phyloP scores from a whole-genome alignment of 176 grass and related monocot species.

The Chloris gayana region DNA sequence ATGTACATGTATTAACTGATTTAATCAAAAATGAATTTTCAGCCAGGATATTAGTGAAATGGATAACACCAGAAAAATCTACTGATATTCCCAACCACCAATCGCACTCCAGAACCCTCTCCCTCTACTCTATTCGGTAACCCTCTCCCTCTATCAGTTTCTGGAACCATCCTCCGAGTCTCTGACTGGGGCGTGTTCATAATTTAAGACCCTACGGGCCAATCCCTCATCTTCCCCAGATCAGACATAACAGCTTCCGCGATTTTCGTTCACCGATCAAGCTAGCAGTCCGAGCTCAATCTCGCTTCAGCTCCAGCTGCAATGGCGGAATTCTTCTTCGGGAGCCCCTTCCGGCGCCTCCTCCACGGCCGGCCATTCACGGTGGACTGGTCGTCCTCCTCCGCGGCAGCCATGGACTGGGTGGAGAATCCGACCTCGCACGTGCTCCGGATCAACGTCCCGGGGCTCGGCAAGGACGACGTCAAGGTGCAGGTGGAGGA shows the following conservation, averaged over 20 bases:
- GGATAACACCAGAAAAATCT: neutral
- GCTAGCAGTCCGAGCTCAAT: neutral
- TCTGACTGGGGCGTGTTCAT: neutral
- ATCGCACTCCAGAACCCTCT: slow-evolving; percentile 6
- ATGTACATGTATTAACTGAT: no score
- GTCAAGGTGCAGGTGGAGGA: slow-evolving; percentile 84
- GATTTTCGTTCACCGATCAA: neutral
- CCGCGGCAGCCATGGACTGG: slow-evolving; percentile 71
- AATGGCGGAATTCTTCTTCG: slow-evolving; percentile 69
- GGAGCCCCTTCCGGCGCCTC: slow-evolving; percentile 60
- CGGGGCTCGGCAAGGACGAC: slow-evolving; percentile 71
- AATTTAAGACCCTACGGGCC: neutral
- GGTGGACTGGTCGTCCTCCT: slow-evolving; percentile 37
- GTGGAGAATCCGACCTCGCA: slow-evolving; percentile 81
- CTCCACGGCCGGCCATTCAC: slow-evolving; percentile 52
- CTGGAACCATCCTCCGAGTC: slow-evolving; percentile 35
- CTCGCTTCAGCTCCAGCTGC: neutral
- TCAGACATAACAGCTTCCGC: neutral
- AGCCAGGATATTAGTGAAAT: neutral
- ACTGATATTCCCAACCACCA: neutral
- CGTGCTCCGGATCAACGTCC: slow-evolving; percentile 69
- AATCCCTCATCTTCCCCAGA: neutral
- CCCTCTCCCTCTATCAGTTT: neutral
- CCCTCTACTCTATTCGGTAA: neutral
- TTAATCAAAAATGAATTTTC: neutral